Evolutionary conservation across 2,329 filamentous ascomycete genomes (phyloP), one percentile per base, ranked within the genome.

Genomic region (Cladosporium colombiae): DNA sequence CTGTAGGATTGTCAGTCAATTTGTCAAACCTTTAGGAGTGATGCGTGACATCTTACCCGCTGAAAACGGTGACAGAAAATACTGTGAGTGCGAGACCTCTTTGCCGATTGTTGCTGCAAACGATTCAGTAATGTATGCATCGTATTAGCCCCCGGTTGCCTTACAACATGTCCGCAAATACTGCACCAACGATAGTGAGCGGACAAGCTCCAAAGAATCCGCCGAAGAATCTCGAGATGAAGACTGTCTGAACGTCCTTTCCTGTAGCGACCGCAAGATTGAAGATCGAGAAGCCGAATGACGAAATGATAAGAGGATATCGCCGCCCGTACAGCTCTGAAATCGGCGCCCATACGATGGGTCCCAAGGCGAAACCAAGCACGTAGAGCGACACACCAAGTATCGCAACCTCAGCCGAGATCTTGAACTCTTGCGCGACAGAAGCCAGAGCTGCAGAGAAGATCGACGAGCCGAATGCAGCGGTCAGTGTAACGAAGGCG

Each of bases 401-500:
- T 5, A 83, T 81, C 7, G 79, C 75, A 3, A 79, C 80, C 64
- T 84, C 81, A 5, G 66, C 67, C 13, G 78, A 78, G 21, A 84
- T 76, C 18, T 75, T 73, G 49, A 81, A 70, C 62, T 84, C 79
- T 33, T 71, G 66, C 1, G 79, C 78, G 46, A 86, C 79, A 1
- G 71, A 74, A 7, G 72, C 56, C 55, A 79, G 77, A 3, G 82
- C 84, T 0, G 83, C 80, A 2, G 82, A 78, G 58, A 83, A 82
- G 62, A 86, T 82, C 21, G 80, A 82, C 10, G 81, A 83, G 3
- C 81, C 84, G 73, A 93, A 93, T 5, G 90, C 85, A 0, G 89
- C 81, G 1, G 86, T 86, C 72, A 93, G 81, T 21, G 91, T 92
- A 16, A 89, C 91, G 73, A 88, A 93, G 18, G 88, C 90, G 50